Evolutionary conservation across 2,329 filamentous ascomycete genomes (phyloP).

Genomic region (Ceratocystis eucalypticola): DNA sequence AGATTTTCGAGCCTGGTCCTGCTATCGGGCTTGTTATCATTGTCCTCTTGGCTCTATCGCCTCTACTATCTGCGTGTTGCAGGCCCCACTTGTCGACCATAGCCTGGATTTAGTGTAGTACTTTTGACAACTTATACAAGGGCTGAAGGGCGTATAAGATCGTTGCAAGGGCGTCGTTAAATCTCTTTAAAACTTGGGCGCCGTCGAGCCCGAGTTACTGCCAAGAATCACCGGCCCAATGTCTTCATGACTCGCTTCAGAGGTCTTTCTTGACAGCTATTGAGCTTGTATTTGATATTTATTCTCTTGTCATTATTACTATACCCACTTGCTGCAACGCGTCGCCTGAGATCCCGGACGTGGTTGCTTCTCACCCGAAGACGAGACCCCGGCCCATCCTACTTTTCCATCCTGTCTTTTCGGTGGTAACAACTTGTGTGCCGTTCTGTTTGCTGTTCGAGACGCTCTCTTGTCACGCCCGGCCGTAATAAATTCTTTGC

Average conservation of each 20-base stretch:
- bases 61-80: not conserved
- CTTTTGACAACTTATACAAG: conserved; percentile 7
- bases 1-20: not conserved
- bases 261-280: not conserved
- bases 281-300: not conserved
- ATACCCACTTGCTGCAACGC: not conserved
- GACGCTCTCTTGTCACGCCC: not conserved
- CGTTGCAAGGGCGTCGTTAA: not conserved
- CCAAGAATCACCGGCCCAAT: not conserved
- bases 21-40: not conserved
- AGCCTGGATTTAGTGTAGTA: not conserved
- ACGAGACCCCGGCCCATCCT: not conserved
- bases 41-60: no score
- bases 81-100: not conserved
- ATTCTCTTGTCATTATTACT: not conserved
- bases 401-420: not conserved
- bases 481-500: not conserved
- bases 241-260: no score
- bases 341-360: not conserved
- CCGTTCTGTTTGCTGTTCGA: not conserved
- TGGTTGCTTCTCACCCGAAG: not conserved
- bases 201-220: not conserved
- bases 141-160: not conserved
- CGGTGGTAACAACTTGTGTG: not conserved
- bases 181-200: conserved; percentile 2